These are phyloP conservation scores for Nicotiana attenuata DNA, from an alignment of 257 asterid species.

Conservation along the genomic window DNA sequence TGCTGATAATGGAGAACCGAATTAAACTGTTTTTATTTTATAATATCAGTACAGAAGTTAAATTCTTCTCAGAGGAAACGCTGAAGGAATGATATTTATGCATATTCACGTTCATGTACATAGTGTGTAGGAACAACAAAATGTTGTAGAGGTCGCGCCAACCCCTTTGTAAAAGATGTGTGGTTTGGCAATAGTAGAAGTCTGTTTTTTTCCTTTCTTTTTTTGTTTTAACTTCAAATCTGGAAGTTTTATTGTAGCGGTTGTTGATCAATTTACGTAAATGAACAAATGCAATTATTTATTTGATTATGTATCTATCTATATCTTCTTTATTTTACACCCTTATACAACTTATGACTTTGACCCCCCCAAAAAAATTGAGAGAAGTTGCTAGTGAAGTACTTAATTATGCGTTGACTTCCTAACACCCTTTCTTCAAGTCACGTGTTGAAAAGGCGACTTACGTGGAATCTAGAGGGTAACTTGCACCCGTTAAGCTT, in stretches of 20 bases:
- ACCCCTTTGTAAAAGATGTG: slow-evolving; percentile 18
- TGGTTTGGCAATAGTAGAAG: slow-evolving; percentile 19
- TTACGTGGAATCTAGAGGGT: too few relatives aligned
- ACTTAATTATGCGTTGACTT: too few relatives aligned
- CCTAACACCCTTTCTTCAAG: too few relatives aligned
- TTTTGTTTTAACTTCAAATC: background rate
- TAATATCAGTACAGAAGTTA: background rate
- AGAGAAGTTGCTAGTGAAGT: background rate
- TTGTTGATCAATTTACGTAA: background rate
- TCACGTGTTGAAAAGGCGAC: too few relatives aligned
- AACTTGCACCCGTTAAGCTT: too few relatives aligned
- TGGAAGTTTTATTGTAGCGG: background rate
- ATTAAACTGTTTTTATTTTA: background rate
- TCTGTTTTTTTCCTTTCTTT: background rate
- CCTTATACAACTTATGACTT: background rate
- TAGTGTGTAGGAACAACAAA: background rate
- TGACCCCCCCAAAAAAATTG: background rate
- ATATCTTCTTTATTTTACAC: background rate
- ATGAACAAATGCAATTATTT: background rate
- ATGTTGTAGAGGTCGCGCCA: slow-evolving; percentile 15
- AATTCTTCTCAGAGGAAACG: background rate
- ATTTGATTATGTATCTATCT: background rate
- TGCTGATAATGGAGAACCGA: slow-evolving; percentile 7
- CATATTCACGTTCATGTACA: background rate
- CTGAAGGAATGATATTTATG: background rate